Conservation (phyloP, 495 filamentous ascomycete species). For the Aspergillus conjunctus region DNA sequence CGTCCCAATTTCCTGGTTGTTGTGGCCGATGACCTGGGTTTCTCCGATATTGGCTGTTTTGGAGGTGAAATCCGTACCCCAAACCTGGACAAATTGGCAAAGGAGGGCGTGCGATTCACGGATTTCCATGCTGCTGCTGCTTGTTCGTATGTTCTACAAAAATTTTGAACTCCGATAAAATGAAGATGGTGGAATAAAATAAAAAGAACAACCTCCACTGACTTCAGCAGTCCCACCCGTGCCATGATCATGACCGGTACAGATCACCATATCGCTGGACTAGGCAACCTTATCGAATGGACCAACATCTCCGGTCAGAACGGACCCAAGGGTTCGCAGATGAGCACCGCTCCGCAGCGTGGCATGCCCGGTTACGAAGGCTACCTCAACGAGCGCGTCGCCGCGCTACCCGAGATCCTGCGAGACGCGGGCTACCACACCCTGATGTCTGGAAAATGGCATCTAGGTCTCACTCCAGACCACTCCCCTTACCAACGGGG, state of each 20-base stretch:
- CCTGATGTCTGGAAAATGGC: slow-evolving; percentile 65
- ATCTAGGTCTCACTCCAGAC: slow-evolving; percentile 49
- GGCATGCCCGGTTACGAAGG: slow-evolving; percentile 69
- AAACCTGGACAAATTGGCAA: slow-evolving; percentile 60
- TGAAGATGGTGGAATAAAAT: not conserved
- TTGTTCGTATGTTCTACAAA: slow-evolving; percentile 49
- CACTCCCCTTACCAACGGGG: slow-evolving; percentile 44
- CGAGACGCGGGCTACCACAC: slow-evolving; percentile 64
- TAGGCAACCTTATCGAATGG: slow-evolving; percentile 53
- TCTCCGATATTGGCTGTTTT: slow-evolving; percentile 62
- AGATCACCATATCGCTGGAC: slow-evolving; percentile 50
- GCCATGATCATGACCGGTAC: slow-evolving; percentile 60
- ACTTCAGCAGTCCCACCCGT: slow-evolving; percentile 49
- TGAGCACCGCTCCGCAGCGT: slow-evolving; percentile 47
- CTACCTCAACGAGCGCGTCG: slow-evolving; percentile 64
- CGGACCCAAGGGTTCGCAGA: slow-evolving; percentile 45
- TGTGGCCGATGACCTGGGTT: slow-evolving; percentile 65
- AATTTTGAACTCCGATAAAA: not conserved
- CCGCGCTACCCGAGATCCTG: slow-evolving; percentile 62
- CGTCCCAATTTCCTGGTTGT: slow-evolving; percentile 66
- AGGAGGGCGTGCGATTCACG: slow-evolving; percentile 58
- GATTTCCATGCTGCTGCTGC: slow-evolving; percentile 66
- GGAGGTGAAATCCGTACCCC: slow-evolving; percentile 66
- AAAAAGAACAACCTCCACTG: slow-evolving; percentile 1
- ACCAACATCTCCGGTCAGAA: slow-evolving; percentile 52